Evolutionary conservation across 1,284 basidiomycete genomes (phyloP), one percentile per base, ranked within the genome.

Genomic region (Puccinia polysora): DNA sequence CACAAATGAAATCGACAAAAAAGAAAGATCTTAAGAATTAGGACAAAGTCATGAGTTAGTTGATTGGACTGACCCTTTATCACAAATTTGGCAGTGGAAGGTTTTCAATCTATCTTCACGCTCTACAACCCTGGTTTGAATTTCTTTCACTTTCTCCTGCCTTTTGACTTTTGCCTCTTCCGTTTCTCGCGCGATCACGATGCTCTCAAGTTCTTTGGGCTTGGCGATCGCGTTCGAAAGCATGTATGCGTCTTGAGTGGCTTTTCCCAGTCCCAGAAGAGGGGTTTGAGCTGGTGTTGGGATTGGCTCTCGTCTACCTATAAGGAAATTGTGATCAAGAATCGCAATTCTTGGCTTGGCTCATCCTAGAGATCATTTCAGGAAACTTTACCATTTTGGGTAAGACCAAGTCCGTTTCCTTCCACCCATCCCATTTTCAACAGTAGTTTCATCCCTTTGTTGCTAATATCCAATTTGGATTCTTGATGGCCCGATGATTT

Each of bases 361-460:
- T 25, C 1, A 18, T 56, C 6, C 43, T 36, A 32, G 40, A 36
- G 15, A 60, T 43, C 12, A 6, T 20, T 8, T 30, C 20, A 18
- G 7, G 15, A 6, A 52, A 28, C n/a, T 15, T 12, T 36, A 64
- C 69, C 69, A 64, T 55, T 53, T 40, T 64, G 47, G 18, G 30
- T 40, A 12, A 72, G 25, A 15, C 69, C 69, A 32, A 72, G 47
- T 23, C 69, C 69, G 36, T 47, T 72, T 18, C 69, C 69, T 38
- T 72, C 20, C 32, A 52, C 38, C 69, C 69, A 72, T 12, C 69
- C 69, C 69, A 72, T 72, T 52, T 72, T 72, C 6, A 72, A 45
- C 18, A 72, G 62, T n/a, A 72, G 30, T 49, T 64, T 25, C 69
- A 72, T 72, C 4, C 69, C 69, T 40, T 72, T 72, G 38, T 72